phyloP scores from a whole-genome alignment of 1,284 basidiomycete genomes.

The Crucibulum parvulum region DNA sequence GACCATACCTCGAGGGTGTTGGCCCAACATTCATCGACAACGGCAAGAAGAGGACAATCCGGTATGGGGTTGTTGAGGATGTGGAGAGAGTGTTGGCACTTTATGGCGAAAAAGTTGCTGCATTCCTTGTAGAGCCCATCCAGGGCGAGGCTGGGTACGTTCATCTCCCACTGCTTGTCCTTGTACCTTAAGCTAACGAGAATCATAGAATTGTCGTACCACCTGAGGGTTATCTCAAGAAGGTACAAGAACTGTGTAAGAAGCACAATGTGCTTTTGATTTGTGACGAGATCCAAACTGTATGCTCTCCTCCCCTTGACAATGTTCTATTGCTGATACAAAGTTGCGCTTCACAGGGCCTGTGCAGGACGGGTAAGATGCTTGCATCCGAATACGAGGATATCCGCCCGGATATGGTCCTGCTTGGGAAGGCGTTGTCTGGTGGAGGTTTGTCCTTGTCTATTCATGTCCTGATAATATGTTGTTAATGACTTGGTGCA shows the following conservation, averaged over 20 bases:
- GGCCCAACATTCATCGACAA: conserved; percentile 77
- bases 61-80: conserved; percentile 86
- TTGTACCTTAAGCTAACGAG: not conserved
- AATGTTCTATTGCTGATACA: not conserved
- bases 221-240: conserved; percentile 85
- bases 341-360: conserved; percentile 56
- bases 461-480: conserved; percentile 11
- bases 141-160: conserved; percentile 97
- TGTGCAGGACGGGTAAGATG: conserved; percentile 88
- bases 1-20: conserved; percentile 88
- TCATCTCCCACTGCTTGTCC: not conserved
- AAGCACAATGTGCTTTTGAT: conserved; percentile 95
- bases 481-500: conserved; percentile 30
- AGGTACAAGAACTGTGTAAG: conserved; percentile 86
- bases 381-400: conserved; percentile 89
- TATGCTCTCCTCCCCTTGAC: conserved; percentile 29
- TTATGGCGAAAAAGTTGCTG: conserved; percentile 87
- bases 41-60: conserved; percentile 63
- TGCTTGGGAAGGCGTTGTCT: conserved; percentile 95
- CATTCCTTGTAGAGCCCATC: conserved; percentile 96
- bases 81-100: conserved; percentile 84
- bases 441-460: conserved; percentile 74
- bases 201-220: conserved; percentile 86
- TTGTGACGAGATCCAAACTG: conserved; percentile 98
- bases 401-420: conserved; percentile 91